Conservation (phyloP, 176 grass and related monocot species). For the Phyllostachys edulis region DNA sequence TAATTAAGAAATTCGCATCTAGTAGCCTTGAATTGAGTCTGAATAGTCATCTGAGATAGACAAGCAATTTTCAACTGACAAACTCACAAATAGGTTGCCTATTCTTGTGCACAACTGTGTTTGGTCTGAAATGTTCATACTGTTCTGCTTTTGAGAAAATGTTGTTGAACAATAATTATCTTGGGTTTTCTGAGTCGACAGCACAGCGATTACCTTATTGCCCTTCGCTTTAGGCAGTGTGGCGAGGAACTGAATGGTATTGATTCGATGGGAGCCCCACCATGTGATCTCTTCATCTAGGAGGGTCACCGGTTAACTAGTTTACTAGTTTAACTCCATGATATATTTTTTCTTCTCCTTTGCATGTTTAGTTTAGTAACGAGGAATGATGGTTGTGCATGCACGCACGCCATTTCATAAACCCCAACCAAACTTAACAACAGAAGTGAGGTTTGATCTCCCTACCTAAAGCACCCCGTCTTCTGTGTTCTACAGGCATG, state of each 20-base stretch:
- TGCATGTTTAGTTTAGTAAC: constrained; percentile 30
- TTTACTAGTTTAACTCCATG: constrained; percentile 37
- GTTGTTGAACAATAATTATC: background rate
- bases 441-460: constrained; percentile 12
- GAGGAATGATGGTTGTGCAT: constrained; percentile 48
- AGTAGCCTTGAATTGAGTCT: background rate
- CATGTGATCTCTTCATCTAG: constrained; percentile 66
- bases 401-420: constrained; percentile 31
- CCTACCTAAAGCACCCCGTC: constrained; percentile 24
- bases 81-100: background rate
- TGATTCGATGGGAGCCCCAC: constrained; percentile 63
- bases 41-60: background rate
- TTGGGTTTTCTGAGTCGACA: constrained; percentile 10
- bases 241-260: constrained; percentile 32
- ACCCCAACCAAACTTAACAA: constrained; percentile 9
- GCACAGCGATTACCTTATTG: constrained; percentile 7
- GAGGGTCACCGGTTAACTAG: constrained; percentile 43
- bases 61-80: background rate
- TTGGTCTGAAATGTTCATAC: constrained; percentile 1
- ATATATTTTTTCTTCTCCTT: constrained; percentile 10
- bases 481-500: background rate
- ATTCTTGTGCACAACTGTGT: background rate
- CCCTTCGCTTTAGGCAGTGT: constrained; percentile 33
- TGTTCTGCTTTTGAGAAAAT: background rate
- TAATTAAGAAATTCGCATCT: background rate